These are phyloP conservation scores for Daldinia bambusicola DNA, from an alignment of 495 filamentous ascomycete genomes.

Conservation along the genomic window DNA sequence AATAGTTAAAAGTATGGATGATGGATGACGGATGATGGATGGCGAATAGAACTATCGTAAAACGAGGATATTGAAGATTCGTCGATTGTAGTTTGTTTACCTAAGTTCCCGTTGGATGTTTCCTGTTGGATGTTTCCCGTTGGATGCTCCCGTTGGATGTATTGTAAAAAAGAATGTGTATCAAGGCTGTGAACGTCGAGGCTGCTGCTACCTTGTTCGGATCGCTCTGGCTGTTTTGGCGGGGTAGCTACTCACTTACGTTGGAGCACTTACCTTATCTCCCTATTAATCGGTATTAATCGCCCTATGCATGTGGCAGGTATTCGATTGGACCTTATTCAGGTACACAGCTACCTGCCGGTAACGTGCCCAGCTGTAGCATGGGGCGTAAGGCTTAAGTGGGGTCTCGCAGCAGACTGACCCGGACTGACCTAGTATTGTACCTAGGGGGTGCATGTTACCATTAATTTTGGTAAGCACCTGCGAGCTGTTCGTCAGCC, in stretches of 20 bases:
- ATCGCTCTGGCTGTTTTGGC: constrained; percentile 7
- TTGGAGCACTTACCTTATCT: constrained; percentile 7
- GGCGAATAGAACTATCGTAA: background rate
- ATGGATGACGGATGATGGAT: background rate
- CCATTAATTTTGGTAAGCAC: background rate
- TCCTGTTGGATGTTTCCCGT: background rate
- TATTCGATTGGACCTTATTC: constrained; percentile 21
- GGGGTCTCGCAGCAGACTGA: constrained; percentile 3
- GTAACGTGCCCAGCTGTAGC: constrained; percentile 17
- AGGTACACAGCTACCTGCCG: constrained; percentile 9
- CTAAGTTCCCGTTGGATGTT: background rate
- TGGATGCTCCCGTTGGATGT: no score
- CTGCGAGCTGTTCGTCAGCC: no score
- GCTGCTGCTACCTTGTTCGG: background rate
- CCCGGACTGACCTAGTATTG: no score
- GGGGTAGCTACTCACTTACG: constrained; percentile 14
- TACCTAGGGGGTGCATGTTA: background rate
- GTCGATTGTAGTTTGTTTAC: background rate
- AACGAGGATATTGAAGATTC: background rate
- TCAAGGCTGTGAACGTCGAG: background rate
- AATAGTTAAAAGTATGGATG: no score
- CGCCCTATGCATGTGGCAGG: constrained; percentile 2
- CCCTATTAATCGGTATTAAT: constrained; percentile 4
- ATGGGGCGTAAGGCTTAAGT: constrained; percentile 32
- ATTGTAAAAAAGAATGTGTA: background rate